These are phyloP conservation scores for Isatis lusitanica DNA, from an alignment of 441 rosid genomes.

Conservation along the genomic window DNA sequence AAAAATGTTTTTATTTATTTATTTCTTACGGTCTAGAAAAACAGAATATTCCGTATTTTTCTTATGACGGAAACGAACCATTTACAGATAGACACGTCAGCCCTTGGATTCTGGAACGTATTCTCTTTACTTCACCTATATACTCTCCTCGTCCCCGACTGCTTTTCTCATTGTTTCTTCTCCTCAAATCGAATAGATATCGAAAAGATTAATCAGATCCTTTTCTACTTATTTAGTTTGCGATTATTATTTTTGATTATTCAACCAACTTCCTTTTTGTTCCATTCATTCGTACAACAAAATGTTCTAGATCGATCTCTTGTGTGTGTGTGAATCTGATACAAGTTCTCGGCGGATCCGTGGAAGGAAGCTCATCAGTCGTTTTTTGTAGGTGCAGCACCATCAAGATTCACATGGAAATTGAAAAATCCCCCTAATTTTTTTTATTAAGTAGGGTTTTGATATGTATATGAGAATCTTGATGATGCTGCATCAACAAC, in stretches of 20 bases:
- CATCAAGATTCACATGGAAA: slow-evolving; percentile 85
- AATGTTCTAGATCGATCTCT: background rate
- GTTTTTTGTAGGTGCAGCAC: slow-evolving; percentile 82
- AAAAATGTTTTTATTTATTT: background rate
- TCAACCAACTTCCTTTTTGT: background rate
- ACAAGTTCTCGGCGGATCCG: slow-evolving; percentile 20
- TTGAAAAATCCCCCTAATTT: background rate
- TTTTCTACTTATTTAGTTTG: background rate
- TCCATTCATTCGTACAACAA: background rate
- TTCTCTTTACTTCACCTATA: slow-evolving; percentile 17
- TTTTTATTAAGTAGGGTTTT: slow-evolving; percentile 27
- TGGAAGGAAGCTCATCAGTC: slow-evolving; percentile 42
- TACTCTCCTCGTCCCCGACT: slow-evolving; percentile 16
- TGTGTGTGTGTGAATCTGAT: slow-evolving; percentile 1
- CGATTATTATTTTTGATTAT: background rate
- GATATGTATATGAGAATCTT: slow-evolving; percentile 75
- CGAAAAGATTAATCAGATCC: background rate
- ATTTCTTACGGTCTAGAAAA: background rate
- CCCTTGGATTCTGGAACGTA: slow-evolving; percentile 25
- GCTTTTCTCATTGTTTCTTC: background rate
- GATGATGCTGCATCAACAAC: slow-evolving; percentile 99
- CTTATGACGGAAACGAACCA: slow-evolving; percentile 12
- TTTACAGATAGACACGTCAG: slow-evolving; percentile 29
- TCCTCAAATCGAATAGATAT: background rate
- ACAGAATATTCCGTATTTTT: slow-evolving; percentile 6